These are phyloP conservation scores for Cyberlindnera amylophila DNA, from an alignment of 805 yeast species.

Conservation along the genomic window DNA sequence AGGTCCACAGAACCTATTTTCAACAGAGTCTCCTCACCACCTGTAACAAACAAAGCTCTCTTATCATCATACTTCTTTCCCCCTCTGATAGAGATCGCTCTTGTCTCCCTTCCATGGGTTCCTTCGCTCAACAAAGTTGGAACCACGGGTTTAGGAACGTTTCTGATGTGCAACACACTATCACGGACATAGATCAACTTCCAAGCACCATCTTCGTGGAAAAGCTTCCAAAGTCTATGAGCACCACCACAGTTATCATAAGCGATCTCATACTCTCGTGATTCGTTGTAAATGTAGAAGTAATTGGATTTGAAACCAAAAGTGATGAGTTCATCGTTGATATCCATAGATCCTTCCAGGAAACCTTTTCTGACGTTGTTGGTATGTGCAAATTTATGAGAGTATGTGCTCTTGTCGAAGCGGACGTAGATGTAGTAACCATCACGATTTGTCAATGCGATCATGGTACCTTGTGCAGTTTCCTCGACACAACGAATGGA, in stretches of 20 bases:
- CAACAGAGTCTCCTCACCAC: constrained; percentile 85
- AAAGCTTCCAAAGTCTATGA: constrained; percentile 76
- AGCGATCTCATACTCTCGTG: constrained; percentile 63
- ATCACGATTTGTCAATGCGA: constrained; percentile 58
- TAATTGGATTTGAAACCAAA: constrained; percentile 81
- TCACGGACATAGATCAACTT: constrained; percentile 60
- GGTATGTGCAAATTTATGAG: constrained; percentile 39
- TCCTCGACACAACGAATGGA: constrained; percentile 40
- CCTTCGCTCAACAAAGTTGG: constrained; percentile 50
- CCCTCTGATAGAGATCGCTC: constrained; percentile 65
- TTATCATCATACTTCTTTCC: constrained; percentile 21
- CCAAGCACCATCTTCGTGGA: constrained; percentile 28
- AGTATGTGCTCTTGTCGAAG: constrained; percentile 24
- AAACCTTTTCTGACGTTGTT: constrained; percentile 73
- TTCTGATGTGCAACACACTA: constrained; percentile 41
- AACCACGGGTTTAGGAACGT: constrained; percentile 23
- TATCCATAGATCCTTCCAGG: constrained; percentile 64
- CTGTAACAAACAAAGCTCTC: constrained; percentile 56
- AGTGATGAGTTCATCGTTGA: constrained; percentile 47
- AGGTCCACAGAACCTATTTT: constrained; percentile 43
- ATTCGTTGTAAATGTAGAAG: constrained; percentile 81
- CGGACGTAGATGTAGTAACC: constrained; percentile 51
- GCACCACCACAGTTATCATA: constrained; percentile 86
- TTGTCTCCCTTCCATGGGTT: constrained; percentile 87
- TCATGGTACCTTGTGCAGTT: constrained; percentile 16